Evolutionary conservation across 305 asterid species (phyloP), one percentile per base, ranked within the genome.

Genomic region (Andrographis paniculata): DNA sequence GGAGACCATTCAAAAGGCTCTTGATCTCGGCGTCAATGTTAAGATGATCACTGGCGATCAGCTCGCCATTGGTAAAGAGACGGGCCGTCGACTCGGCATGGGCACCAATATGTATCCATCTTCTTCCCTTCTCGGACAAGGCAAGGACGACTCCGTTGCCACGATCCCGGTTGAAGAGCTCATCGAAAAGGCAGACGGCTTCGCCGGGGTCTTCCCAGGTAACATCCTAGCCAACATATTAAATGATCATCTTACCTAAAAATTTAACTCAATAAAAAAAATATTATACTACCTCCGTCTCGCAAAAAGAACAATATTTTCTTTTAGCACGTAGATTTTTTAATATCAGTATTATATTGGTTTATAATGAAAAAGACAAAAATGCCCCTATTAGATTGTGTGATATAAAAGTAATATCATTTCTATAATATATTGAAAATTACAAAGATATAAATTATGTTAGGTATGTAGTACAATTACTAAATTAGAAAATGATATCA

Each of bases 1-100:
- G 15, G 97, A 89, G 73, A 89, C 95, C 20, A 89, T 89, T 24
- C 77, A 61, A 14, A 77, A 75, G 48, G 97, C 97, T 51, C 84
- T 88, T 14, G 94, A 88, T 4, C 82, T 88, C 9, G 97, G 95
- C 21, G 94, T 84, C 48, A 88, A 72, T 40, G 97, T 88, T 20
- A 88, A 88, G 82, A 84, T 88, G 97, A 88, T 88, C 73, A 88
- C 97, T 0, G 95, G 97, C 38, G 97, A 88, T 56, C 97, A 88
- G 68, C 67, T 88, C 0, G 95, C 97, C 53, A 88, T 88, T 6
- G 97, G 91, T 7, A 88, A 82, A 45, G 97, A 88, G 55, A 88
- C 97, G 0, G 97, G 95, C 1, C 93, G 97, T 1, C 72, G 97
- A 52, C 85, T 88, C 2, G 95, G 97, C 7, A 88, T 88, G 97